Conservation (phyloP, 495 filamentous ascomycete genomes). For the Talaromyces thailandensis region DNA sequence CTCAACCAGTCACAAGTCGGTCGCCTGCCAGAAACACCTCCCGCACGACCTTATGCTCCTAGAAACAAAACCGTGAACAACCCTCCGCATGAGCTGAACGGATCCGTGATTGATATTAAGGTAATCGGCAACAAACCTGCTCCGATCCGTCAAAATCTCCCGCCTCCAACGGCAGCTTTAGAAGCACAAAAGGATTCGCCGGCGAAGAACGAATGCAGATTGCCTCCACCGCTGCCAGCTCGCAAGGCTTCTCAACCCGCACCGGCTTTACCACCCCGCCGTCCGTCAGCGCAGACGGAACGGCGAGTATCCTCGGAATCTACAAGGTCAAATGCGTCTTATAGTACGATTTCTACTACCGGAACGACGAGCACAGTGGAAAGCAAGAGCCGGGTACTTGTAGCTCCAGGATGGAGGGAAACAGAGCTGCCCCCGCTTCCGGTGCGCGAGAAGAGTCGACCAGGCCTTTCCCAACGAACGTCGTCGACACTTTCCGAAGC, state of each 20-base stretch:
- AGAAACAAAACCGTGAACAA: constrained; percentile 38
- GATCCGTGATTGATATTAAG: constrained; percentile 18
- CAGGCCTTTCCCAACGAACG: constrained; percentile 15
- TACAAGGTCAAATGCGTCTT: constrained; percentile 26
- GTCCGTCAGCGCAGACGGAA: constrained; percentile 30
- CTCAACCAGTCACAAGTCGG: constrained; percentile 50
- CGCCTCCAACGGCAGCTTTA: constrained; percentile 16
- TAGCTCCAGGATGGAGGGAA: constrained; percentile 35
- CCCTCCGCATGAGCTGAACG: constrained; percentile 31
- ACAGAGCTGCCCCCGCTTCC: constrained; percentile 36
- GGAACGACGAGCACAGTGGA: constrained; percentile 21
- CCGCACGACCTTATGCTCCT: constrained; percentile 28
- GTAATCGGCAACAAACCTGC: constrained; percentile 38
- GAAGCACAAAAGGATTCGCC: constrained; percentile 14
- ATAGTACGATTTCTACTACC: constrained; percentile 25
- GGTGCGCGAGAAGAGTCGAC: constrained; percentile 23
- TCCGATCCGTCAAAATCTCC: constrained; percentile 13
- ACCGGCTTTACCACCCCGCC: constrained; percentile 31
- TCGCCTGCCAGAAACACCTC: constrained; percentile 20
- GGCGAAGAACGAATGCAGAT: constrained; percentile 23
- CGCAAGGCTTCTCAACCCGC: constrained; percentile 34
- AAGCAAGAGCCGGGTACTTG: constrained; percentile 22
- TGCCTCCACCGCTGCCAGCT: constrained; percentile 42
- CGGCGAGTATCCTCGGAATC: constrained; percentile 35
- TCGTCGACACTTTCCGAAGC: background rate